Conservation (phyloP, 495 filamentous ascomycete genomes). For the Neurospora sp. region DNA sequence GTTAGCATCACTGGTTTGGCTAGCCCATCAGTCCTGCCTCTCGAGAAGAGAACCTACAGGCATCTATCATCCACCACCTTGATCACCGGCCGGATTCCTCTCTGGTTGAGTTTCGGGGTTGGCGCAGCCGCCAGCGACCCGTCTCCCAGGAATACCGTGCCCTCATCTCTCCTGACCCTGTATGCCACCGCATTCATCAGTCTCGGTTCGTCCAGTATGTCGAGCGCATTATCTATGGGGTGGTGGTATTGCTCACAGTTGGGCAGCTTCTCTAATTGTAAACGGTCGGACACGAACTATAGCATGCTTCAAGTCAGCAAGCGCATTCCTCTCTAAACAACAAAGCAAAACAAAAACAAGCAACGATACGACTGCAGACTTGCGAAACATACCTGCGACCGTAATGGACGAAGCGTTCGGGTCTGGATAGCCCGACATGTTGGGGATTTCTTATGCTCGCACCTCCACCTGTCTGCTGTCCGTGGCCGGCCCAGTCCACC, state of each 20-base stretch:
- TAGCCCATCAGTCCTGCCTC: neutral
- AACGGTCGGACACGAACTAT: slow-evolving; percentile 89
- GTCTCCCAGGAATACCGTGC: slow-evolving; percentile 86
- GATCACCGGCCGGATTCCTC: slow-evolving; percentile 82
- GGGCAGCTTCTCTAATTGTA: slow-evolving; percentile 64
- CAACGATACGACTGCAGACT: neutral
- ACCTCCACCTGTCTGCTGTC: neutral
- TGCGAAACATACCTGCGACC: slow-evolving; percentile 41
- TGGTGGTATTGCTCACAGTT: slow-evolving; percentile 37
- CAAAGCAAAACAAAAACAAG: neutral
- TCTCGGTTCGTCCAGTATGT: neutral
- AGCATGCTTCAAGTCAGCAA: slow-evolving; percentile 14
- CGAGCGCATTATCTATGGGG: neutral
- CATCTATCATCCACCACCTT: slow-evolving; percentile 96
- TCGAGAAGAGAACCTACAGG: slow-evolving; percentile 52
- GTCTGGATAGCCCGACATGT: slow-evolving; percentile 20
- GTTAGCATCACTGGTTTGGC: neutral
- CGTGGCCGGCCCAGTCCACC: neutral
- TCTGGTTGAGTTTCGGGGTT: slow-evolving; percentile 71
- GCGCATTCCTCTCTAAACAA: neutral
- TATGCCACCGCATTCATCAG: slow-evolving; percentile 20
- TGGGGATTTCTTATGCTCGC: slow-evolving; percentile 4
- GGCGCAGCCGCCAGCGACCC: slow-evolving; percentile 81
- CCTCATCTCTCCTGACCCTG: slow-evolving; percentile 68
- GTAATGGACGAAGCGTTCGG: slow-evolving; percentile 45